phyloP scores from a whole-genome alignment of 768 basidiomycete genomes.

The Rhizopogon rudus region DNA sequence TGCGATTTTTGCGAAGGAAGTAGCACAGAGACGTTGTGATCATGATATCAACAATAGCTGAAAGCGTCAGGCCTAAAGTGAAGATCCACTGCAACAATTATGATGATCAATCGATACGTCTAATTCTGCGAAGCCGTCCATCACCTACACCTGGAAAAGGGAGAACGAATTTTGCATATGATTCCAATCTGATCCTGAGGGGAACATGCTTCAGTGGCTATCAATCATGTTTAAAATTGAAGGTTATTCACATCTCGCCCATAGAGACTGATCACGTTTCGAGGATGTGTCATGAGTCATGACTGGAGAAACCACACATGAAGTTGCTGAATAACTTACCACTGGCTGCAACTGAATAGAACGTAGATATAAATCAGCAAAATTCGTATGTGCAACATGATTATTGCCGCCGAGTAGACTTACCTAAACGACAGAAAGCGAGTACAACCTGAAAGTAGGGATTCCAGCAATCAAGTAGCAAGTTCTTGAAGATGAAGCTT shows the following conservation, averaged over 20 bases:
- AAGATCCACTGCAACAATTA: constrained; percentile 34
- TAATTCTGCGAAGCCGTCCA: constrained; percentile 3
- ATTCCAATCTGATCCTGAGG: constrained; percentile 9
- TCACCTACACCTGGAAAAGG: constrained; percentile 11
- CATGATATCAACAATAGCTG: constrained; percentile 39
- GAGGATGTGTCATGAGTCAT: not conserved
- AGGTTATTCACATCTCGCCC: constrained; percentile 14
- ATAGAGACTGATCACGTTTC: constrained; percentile 12
- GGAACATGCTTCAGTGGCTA: not conserved
- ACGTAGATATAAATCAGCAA: not conserved
- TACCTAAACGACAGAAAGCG: constrained; percentile 15
- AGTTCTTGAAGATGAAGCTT: not conserved
- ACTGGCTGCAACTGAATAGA: constrained; percentile 14
- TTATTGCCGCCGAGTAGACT: not conserved
- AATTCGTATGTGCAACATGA: not conserved
- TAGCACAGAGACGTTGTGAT: constrained; percentile 39
- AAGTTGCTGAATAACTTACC: constrained; percentile 5
- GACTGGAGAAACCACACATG: not conserved
- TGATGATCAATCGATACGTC: not conserved
- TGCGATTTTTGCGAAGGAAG: constrained; percentile 35
- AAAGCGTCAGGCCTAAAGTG: constrained; percentile 41
- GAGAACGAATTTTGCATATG: constrained; percentile 5
- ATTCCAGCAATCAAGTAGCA: not conserved
- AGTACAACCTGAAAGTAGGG: constrained; percentile 7
- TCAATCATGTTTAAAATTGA: not conserved